phyloP scores from a whole-genome alignment of 768 basidiomycete species.

The Suillus bovinus region DNA sequence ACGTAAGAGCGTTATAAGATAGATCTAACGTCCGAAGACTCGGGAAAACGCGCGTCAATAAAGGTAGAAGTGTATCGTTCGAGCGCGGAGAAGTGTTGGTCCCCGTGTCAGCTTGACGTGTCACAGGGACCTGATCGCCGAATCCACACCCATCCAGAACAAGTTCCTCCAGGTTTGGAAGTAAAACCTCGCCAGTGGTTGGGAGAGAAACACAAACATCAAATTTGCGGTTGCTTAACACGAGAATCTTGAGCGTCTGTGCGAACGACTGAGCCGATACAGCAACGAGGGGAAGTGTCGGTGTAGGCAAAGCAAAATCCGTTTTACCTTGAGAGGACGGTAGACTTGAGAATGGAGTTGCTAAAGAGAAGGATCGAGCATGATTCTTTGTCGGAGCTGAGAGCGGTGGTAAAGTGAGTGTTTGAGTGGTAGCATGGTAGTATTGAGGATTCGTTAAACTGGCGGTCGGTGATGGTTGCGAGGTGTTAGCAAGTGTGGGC shows the following conservation, averaged over 20 bases:
- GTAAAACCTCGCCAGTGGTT: constrained; percentile 35
- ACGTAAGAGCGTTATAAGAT: constrained; percentile 72
- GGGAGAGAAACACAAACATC: constrained; percentile 68
- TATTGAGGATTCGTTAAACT: constrained; percentile 57
- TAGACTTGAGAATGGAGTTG: constrained; percentile 24
- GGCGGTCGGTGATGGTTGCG: constrained; percentile 25
- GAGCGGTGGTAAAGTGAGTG: constrained; percentile 66
- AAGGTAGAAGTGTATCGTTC: constrained; percentile 55
- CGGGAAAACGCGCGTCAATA: constrained; percentile 70
- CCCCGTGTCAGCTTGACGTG: constrained; percentile 34
- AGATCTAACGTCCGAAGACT: constrained; percentile 67
- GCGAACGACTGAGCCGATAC: constrained; percentile 65
- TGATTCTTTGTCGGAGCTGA: constrained; percentile 53
- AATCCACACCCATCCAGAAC: constrained; percentile 73
- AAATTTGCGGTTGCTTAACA: constrained; percentile 63
- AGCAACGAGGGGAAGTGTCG: constrained; percentile 64
- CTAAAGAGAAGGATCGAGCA: constrained; percentile 61
- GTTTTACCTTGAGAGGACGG: constrained; percentile 19
- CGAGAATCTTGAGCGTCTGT: constrained; percentile 53
- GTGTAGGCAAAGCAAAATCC: constrained; percentile 61
- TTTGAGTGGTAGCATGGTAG: constrained; percentile 54
- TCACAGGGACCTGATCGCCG: constrained; percentile 54
- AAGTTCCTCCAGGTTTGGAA: constrained; percentile 75
- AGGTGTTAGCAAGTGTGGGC: constrained; percentile 25
- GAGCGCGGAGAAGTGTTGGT: constrained; percentile 42